Base-by-base conservation (phyloP, 441 rosid species). In the Biscutella laevigata region DNA sequence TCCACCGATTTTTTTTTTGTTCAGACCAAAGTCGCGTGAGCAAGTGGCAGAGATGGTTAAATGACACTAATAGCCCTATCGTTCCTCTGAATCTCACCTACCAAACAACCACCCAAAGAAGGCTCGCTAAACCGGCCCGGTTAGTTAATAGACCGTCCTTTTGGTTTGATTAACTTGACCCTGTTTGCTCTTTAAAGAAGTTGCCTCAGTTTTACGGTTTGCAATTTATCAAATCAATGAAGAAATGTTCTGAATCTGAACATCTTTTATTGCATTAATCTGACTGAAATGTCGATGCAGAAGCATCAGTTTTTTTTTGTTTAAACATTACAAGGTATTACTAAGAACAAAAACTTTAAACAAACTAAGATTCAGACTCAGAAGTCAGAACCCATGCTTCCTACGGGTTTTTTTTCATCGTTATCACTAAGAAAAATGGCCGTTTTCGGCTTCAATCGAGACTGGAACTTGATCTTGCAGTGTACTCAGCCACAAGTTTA, bases 401-500 rank as follows among this genome's bases (percentile, higher is more conserved):
- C 36, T 30, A 33, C 40, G 1, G 1, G 32, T n/a, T 10, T 9
- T n/a, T 35, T 36, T 46, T 70, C 74, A 3, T 64, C 57, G 13
- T 74, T 44, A 27, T 43, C 74, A 50, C 4, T n/a, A 58, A 24
- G 54, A 6, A 36, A 24, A 29, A 3, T 28, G 3, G 44, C 24
- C 2, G 21, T 34, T 41, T 4, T 48, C 46, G 5, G 38, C 16
- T 44, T 20, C 49, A 62, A 19, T 61, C 67, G 14, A 67, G 40
- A 62, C 67, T 78, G 56, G 81, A 69, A 53, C 68, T 73, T 2
- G 95, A 80, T 43, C 95, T 77, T 61, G 58, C 53, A 0, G 77
- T 70, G 70, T 85, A 88, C 75, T 91, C 96, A 0, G 84, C 82
- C 6, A 91, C 96, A 0, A 91, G 95, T 58, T 62, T 80, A 1